Evolutionary conservation across 2,329 filamentous ascomycete species (phyloP).

Genomic region (Calonectria leucothoes): DNA sequence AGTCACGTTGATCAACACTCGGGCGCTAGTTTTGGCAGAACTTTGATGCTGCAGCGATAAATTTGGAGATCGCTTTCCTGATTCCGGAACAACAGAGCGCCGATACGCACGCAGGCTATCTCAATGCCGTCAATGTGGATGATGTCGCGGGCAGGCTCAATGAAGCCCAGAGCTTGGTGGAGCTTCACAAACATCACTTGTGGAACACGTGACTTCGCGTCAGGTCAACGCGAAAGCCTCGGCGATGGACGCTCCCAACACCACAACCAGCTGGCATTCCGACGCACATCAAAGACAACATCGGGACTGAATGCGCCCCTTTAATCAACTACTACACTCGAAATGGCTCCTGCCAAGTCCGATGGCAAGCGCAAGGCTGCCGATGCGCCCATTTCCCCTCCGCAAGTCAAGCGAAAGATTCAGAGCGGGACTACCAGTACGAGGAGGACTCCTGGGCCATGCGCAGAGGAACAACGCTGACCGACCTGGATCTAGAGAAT

Average conservation of each 20-base stretch:
- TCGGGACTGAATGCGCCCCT: slow-evolving; percentile 25
- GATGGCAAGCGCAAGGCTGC: slow-evolving; percentile 49
- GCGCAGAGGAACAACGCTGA: slow-evolving; percentile 24
- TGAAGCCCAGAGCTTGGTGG: slow-evolving; percentile 15
- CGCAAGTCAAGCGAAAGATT: slow-evolving; percentile 63
- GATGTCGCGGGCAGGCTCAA: neutral
- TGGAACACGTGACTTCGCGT: slow-evolving; percentile 49
- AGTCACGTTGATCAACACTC: slow-evolving; percentile 3
- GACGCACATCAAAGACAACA: neutral
- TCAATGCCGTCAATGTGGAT: neutral
- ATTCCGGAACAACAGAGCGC: neutral
- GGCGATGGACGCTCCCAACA: slow-evolving; percentile 5
- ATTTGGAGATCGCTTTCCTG: neutral
- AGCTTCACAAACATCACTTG: neutral
- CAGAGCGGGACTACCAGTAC: slow-evolving; percentile 65
- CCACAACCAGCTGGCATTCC: neutral
- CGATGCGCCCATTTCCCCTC: slow-evolving; percentile 63
- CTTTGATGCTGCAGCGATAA: neutral
- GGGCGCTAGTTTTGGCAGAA: slow-evolving; percentile 7
- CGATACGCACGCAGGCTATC: neutral
- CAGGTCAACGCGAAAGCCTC: slow-evolving; percentile 24
- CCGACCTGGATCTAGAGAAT: slow-evolving; percentile 59
- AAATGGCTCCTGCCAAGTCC: slow-evolving; percentile 41
- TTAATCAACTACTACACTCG: slow-evolving; percentile 7
- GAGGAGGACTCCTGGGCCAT: slow-evolving; percentile 21